Percentiles rank a stretch among this genome's conserved stretches.
Evolutionary conservation across 2,329 filamentous ascomycete species (phyloP).

Genomic region (Fusarium chlamydosporum): DNA sequence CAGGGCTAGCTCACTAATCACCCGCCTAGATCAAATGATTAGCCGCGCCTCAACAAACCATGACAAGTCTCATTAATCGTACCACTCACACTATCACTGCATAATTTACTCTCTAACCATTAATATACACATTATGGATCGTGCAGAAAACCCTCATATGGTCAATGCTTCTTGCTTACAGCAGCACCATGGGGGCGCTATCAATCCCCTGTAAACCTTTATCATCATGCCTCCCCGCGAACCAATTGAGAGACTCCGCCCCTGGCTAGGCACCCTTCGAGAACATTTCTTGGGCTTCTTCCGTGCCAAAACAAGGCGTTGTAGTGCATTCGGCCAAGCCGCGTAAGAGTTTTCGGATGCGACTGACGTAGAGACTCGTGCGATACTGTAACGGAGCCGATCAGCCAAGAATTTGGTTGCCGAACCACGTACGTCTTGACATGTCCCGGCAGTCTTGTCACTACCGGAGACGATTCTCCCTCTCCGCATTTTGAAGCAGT

Average conservation of each 20-base stretch:
- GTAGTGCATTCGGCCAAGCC: slow-evolving; percentile 18
- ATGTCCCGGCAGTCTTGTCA: neutral
- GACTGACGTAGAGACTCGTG: slow-evolving; percentile 22
- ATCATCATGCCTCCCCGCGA: slow-evolving; percentile 18
- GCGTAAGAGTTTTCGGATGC: slow-evolving; percentile 25
- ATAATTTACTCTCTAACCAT: slow-evolving; percentile 1
- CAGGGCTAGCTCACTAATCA: slow-evolving; percentile 4
- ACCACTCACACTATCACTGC: slow-evolving; percentile 8
- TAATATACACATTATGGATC: slow-evolving; percentile 15
- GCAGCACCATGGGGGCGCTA: neutral
- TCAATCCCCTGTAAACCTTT: slow-evolving; percentile 23
- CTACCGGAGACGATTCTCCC: neutral
- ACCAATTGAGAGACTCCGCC: slow-evolving; percentile 19
- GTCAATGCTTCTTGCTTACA: slow-evolving; percentile 25
- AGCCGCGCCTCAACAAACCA: slow-evolving; percentile 19
- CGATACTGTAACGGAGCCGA: slow-evolving; percentile 31
- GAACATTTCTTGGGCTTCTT: slow-evolving; percentile 34
- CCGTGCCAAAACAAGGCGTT: neutral
- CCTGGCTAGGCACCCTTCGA: slow-evolving; percentile 37
- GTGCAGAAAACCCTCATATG: slow-evolving; percentile 30
- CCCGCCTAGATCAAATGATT: slow-evolving; percentile 22
- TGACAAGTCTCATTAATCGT: slow-evolving; percentile 7
- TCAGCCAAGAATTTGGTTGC: slow-evolving; percentile 8
- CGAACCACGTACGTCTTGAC: neutral
- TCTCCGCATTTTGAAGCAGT: slow-evolving; percentile 36